phyloP scores from a whole-genome alignment of 768 basidiomycete species.

The Naematelia encephala region DNA sequence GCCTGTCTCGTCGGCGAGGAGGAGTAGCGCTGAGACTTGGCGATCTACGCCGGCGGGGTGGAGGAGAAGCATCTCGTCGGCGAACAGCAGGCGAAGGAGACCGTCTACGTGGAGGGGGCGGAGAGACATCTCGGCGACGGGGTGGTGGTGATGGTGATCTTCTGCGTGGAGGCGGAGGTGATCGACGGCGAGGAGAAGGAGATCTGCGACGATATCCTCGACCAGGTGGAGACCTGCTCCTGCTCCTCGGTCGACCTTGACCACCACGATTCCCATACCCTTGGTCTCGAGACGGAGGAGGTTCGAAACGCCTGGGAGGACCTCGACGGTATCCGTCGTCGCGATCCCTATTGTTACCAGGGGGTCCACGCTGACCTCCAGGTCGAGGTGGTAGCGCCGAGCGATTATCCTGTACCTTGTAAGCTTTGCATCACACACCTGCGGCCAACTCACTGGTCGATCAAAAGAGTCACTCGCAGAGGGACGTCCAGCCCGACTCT shows the following conservation, averaged over 20 bases:
- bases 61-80: slow-evolving; percentile 6
- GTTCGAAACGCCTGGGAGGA: slow-evolving; percentile 5
- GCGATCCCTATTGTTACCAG: slow-evolving; percentile 16
- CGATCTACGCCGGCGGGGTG: slow-evolving; percentile 2
- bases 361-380: neutral
- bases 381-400: slow-evolving; percentile 19
- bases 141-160: slow-evolving; percentile 16
- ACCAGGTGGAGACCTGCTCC: slow-evolving; percentile 17
- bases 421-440: neutral
- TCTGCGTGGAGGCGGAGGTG: slow-evolving; percentile 23
- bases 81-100: neutral
- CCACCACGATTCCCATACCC: slow-evolving; percentile 16
- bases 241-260: slow-evolving; percentile 5
- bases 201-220: slow-evolving; percentile 19
- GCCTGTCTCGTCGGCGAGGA: slow-evolving; percentile 2
- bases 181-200: slow-evolving; percentile 18
- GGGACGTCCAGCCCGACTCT: slow-evolving; percentile 9
- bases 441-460: slow-evolving; percentile 11
- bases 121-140: slow-evolving; percentile 10
- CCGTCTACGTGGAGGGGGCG: slow-evolving; percentile 8
- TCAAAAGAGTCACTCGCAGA: slow-evolving; percentile 29
- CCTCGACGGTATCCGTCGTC: slow-evolving; percentile 23
- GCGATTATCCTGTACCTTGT: slow-evolving; percentile 7
- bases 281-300: slow-evolving; percentile 10
- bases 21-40: slow-evolving; percentile 14